Evolutionary conservation across 140 eudicot genomes (phyloP), one percentile per base, ranked within the genome.

Genomic region (Senecio squalidus): DNA sequence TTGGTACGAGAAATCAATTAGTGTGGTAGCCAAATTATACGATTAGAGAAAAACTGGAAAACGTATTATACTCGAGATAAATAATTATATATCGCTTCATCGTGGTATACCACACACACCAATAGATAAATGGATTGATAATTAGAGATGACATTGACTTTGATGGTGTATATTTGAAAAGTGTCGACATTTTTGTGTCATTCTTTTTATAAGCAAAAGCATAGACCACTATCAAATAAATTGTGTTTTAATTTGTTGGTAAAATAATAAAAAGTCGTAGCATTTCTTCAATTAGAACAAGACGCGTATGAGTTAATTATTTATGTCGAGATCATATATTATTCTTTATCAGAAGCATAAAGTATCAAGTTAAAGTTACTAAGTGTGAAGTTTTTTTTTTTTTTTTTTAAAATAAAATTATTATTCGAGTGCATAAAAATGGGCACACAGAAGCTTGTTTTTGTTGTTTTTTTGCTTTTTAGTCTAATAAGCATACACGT

Each of bases 401-500:
- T n/a, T n/a, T n/a, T n/a, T n/a, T n/a, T n/a, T n/a, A n/a, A n/a
- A n/a, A n/a, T n/a, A n/a, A n/a, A n/a, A n/a, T n/a, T n/a, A n/a
- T n/a, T n/a, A n/a, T n/a, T n/a, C n/a, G n/a, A n/a, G n/a, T n/a
- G n/a, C n/a, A 55, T 55, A 25, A 30, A 18, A 56, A 60, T 64
- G 60, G 9, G 24, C 2, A 4, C 17, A 18, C 34, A 34, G 34
- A 64, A 49, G 70, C 60, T 47, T 2, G 25, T 20, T 50, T 50
- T 64, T 36, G 34, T 50, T 64, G 38, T 31, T 38, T 49, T 64
- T 50, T 50, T 49, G 51, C 38, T 64, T 34, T 22, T 10, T 49
- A n/a, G 2, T 60, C 60, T 64, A 8, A 23, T 36, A 50, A 9
- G 50, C 17, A 64, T 51, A 6, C 49, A 64, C 14, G 70, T 49